Evolutionary conservation across 202 grass and related monocot species (phyloP), one percentile per base, ranked within the genome.

Genomic region (Schoenoplectus triqueter): DNA sequence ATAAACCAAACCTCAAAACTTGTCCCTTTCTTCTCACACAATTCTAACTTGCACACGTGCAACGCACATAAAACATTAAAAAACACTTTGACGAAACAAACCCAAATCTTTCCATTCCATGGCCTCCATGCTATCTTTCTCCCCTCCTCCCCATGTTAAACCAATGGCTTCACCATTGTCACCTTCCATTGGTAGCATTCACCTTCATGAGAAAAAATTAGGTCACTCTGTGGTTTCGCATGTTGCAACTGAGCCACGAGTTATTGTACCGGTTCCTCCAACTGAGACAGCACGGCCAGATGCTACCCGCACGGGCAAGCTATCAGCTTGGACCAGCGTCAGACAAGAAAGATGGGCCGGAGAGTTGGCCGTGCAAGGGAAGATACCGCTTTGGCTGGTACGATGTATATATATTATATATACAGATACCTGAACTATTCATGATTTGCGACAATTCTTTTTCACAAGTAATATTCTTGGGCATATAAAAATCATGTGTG

Each of bases 301-400:
- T 14, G 60, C n/a, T 59, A 69, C 48, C 11, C 87, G 80, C 64
- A 51, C 66, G 4, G 69, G 87, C 48, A 86, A 91, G 73, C 86
- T 92, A 66, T 89, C 92, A 79, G 96, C 93, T 52, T 99, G 96
- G 96, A 96, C 74, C 77, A 99, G 93, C 74, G 2, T 99, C 66
- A 88, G 78, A 69, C 90, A 96, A 87, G 96, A 99, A 88, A 90
- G 90, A 84, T 99, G 96, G 96, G 87, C 93, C 40, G 96, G 96
- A 6, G 82, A 86, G 19, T 88, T 99, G 31, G 75, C 64, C 45
- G 69, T 96, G 40, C 84, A 99, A 20, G 96, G 96, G 1, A 69
- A 91, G 84, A 86, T 99, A 51, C 96, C 96, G 13, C 84, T 86
- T 31, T 99, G 96, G 96, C 91, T 99, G 91, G 96, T 99, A 89